Evolutionary conservation across 768 basidiomycete genomes (phyloP), one percentile per base, ranked within the genome.

Genomic region (Hygrocybe coccinea): DNA sequence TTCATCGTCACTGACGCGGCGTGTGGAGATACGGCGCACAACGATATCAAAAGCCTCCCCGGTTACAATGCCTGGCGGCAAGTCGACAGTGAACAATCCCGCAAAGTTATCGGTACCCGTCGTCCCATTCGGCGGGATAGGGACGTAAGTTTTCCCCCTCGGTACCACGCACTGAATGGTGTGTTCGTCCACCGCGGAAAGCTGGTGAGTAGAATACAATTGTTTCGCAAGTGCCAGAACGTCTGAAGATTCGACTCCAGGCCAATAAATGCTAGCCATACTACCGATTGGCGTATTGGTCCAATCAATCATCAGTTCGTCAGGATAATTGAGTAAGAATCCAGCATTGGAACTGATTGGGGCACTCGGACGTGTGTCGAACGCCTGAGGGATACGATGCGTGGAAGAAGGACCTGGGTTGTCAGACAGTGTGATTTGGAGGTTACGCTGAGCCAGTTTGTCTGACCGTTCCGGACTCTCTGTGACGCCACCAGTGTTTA

Each of bases 231-330:
- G 35, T 17, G 24, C 34, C 3, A 50, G 24, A 2, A 50, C 49
- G 3, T 36, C 8, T 10, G 35, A 3, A 10, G 49, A 12, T 2
- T 12, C 9, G 4, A 33, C 24, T 5, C 15, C 29, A 14, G 49
- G 49, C 25, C 25, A 34, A 25, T 50, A 50, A 24, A 50, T 50
- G 25, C 17, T 14, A 5, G 8, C 49, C 2, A 36, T 33, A 15
- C 25, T 33, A 5, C 49, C 49, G 4, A 37, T 7, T 4, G 49
- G 49, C 17, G n/a, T n/a, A 10, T 50, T 36, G 34, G 8, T 25
- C 49, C 49, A 50, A n/a, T 50, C 35, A 25, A 50, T 50, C 49
- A 50, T 17, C 8, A 50, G 35, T 36, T 50, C 49, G 34, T 50
- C 49, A 33, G 33, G 24, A 19, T 24, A 35, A 12, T 14, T 19